Conservation (phyloP, 116 monocot species). For the Posidonia oceanica region DNA sequence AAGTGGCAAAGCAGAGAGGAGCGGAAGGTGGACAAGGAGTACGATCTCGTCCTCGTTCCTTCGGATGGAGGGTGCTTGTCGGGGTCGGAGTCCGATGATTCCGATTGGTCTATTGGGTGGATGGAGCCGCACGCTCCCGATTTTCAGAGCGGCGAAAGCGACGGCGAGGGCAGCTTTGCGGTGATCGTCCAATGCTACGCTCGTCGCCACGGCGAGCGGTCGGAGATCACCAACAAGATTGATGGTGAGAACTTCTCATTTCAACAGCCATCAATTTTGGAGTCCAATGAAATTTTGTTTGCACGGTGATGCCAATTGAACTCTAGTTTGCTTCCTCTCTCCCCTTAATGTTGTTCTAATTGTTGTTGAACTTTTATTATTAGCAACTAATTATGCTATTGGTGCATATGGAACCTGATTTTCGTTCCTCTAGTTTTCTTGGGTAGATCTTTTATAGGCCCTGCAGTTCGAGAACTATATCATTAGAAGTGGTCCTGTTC, state of each 20-base stretch:
- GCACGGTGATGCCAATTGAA: constrained; percentile 1
- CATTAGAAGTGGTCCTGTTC: too few relatives aligned
- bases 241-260: too few relatives aligned
- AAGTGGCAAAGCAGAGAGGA: constrained; percentile 68
- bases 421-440: too few relatives aligned
- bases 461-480: too few relatives aligned
- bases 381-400: too few relatives aligned
- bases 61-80: constrained; percentile 63
- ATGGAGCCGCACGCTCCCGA: constrained; percentile 59
- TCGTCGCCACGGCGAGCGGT: constrained; percentile 25
- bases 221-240: constrained; percentile 3
- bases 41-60: constrained; percentile 63
- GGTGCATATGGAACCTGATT: too few relatives aligned
- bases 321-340: too few relatives aligned
- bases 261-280: not conserved
- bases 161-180: constrained; percentile 45
- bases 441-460: too few relatives aligned
- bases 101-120: constrained; percentile 94
- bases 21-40: constrained; percentile 48
- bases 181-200: constrained; percentile 77
- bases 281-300: constrained; percentile 10
- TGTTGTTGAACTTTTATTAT: too few relatives aligned
- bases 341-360: too few relatives aligned
- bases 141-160: constrained; percentile 31
- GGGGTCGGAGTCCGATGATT: constrained; percentile 65